These are phyloP conservation scores for Tilletia caries DNA, from an alignment of 1,284 basidiomycete species.

Conservation along the genomic window DNA sequence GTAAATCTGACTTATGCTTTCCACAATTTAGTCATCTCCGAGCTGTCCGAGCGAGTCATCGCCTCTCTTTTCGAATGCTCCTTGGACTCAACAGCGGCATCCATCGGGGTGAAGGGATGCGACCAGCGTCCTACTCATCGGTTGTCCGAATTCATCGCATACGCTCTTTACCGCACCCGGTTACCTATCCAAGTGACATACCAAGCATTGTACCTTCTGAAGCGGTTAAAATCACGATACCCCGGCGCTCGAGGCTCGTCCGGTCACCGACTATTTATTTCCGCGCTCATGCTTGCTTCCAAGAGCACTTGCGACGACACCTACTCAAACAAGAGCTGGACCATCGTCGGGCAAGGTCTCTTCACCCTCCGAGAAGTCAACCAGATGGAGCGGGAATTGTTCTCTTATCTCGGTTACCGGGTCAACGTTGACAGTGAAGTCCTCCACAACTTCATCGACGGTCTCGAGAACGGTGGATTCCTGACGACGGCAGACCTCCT, in stretches of 20 bases:
- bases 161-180: conserved; percentile 52
- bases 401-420: conserved; percentile 51
- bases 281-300: conserved; percentile 52
- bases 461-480: conserved; percentile 32
- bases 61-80: conserved; percentile 46
- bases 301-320: conserved; percentile 53
- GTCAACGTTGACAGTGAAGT: conserved; percentile 46
- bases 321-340: conserved; percentile 54
- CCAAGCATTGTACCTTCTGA: conserved; percentile 48
- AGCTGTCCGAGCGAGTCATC: conserved; percentile 47
- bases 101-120: conserved; percentile 14
- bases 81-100: conserved; percentile 44
- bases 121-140: conserved; percentile 33
- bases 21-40: conserved; percentile 28
- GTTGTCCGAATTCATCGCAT: conserved; percentile 53
- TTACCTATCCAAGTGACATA: conserved; percentile 49
- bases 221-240: conserved; percentile 50
- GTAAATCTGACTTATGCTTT: neutral
- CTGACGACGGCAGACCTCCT: conserved; percentile 1
- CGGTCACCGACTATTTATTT: conserved; percentile 53
- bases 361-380: conserved; percentile 52
- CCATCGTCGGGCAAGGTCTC: conserved; percentile 52
- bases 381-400: conserved; percentile 54
- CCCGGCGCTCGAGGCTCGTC: conserved; percentile 52
- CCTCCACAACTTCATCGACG: conserved; percentile 40